phyloP scores from a whole-genome alignment of 2,329 filamentous ascomycete species.

The Calycina marina region DNA sequence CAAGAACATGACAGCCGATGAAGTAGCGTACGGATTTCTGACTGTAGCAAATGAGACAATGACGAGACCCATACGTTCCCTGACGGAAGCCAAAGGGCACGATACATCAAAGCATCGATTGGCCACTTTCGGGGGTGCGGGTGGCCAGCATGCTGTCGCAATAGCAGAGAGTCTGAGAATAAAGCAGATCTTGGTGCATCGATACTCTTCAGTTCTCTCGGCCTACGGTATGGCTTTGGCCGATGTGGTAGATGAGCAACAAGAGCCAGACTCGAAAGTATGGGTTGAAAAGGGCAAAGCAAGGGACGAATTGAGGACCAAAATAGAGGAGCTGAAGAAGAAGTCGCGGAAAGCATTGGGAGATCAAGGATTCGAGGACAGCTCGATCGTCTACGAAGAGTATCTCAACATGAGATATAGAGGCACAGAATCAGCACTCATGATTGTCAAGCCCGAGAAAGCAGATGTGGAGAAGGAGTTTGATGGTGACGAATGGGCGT shows the following conservation, averaged over 20 bases:
- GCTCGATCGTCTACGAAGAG: conserved; percentile 71
- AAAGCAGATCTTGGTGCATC: conserved; percentile 69
- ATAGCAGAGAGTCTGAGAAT: conserved; percentile 78
- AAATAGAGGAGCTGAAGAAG: conserved; percentile 68
- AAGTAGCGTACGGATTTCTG: conserved; percentile 80
- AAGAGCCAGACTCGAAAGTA: conserved; percentile 56
- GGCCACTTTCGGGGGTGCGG: conserved; percentile 83
- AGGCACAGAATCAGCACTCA: conserved; percentile 80
- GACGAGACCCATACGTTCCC: conserved; percentile 76
- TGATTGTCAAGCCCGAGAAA: conserved; percentile 63
- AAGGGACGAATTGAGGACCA: conserved; percentile 47
- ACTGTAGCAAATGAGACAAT: conserved; percentile 86
- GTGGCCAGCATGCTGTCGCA: conserved; percentile 83
- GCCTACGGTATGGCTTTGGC: conserved; percentile 89
- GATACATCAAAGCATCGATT: conserved; percentile 83
- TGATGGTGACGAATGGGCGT: conserved; percentile 61
- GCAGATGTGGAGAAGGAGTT: conserved; percentile 46
- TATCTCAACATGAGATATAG: conserved; percentile 91
- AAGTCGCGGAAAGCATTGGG: conserved; percentile 53
- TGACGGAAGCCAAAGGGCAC: conserved; percentile 85
- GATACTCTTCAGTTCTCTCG: conserved; percentile 78
- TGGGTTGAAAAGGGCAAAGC: conserved; percentile 45
- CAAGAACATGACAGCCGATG: conserved; percentile 60
- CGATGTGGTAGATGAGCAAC: conserved; percentile 82
- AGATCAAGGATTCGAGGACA: conserved; percentile 65